Base-by-base conservation (phyloP, 106 monocot species). In the Triglochin maritima region DNA sequence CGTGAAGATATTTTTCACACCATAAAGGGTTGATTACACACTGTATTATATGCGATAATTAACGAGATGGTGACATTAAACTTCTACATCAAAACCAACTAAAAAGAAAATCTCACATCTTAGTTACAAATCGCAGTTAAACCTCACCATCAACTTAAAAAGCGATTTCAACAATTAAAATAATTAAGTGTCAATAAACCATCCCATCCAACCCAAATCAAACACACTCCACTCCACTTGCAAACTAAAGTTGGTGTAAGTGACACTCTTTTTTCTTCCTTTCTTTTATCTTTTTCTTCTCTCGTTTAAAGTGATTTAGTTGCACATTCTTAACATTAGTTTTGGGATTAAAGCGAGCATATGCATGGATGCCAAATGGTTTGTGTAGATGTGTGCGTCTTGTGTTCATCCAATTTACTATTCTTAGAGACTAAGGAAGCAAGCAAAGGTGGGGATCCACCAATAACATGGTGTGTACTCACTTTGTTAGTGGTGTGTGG, bases 321-420 rank as follows among this genome's bases (percentile, higher is more conserved):
- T 14, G 60, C 60, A 60, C 41, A 17, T 60, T 60, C 9, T 60
- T 60, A 9, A 9, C 60, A 29, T 60, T 60, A 29, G 15, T 42
- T 9, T 6, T 60, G 9, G 6, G 60, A 16, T 29, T 9, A 7
- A 16, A 29, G 17, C 42, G 9, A 60, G 60, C 17, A 60, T 41
- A 29, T 29, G 29, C 17, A 60, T 60, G 59, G 60, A 41, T 60
- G 60, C 60, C 60, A 60, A 60, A 44, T 60, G n/a, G 43, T 60
- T 60, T 9, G 42, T 60, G 41, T 17, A 60, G 43, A 8, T 4
- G 4, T 41, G 42, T 6, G 17, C 60, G 17, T 60, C 60, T 41
- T 9, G 7, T 60, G 60, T 17, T 29, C 17, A 60, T 60, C 60
- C 17, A 5, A 60, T 29, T 29, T 10, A 29, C 17, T 29, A 60